Conservation (phyloP, 2,329 filamentous ascomycete genomes). For the Drechslerella stenobrocha region DNA sequence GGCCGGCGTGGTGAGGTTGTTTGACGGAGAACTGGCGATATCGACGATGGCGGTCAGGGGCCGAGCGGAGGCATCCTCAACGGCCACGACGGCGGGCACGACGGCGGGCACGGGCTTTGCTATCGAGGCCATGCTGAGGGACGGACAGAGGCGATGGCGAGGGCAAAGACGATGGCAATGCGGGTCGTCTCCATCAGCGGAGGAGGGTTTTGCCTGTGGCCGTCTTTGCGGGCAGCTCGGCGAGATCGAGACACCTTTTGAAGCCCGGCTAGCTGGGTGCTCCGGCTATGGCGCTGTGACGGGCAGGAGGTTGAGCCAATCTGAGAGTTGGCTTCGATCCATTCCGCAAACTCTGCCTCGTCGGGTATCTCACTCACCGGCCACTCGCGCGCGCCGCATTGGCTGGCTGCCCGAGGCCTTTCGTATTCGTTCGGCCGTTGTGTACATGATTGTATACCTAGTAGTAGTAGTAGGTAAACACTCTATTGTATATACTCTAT, state of each 20-base stretch:
- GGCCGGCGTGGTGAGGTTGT: neutral
- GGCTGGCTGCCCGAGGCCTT: too few species aligned
- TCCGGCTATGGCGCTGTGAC: constrained; percentile 30
- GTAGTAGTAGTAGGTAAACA: too few species aligned
- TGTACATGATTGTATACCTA: too few species aligned
- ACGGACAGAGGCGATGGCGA: neutral
- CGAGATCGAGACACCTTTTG: neutral
- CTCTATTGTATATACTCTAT: too few species aligned
- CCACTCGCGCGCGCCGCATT: too few species aligned
- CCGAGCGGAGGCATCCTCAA: constrained; percentile 4
- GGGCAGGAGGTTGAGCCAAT: constrained; percentile 21
- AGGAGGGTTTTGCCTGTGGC: neutral
- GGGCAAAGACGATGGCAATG: too few species aligned
- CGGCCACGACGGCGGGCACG: neutral
- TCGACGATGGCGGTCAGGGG: constrained; percentile 22
- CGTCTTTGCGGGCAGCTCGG: neutral
- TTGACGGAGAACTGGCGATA: neutral
- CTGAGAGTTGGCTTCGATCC: too few species aligned
- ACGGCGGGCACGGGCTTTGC: constrained; percentile 15
- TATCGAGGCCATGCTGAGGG: constrained; percentile 35
- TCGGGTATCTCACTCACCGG: too few species aligned
- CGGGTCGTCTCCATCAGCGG: constrained; percentile 26
- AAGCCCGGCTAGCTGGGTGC: neutral
- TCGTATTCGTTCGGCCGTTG: too few species aligned
- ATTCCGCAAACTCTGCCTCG: too few species aligned